Percentiles rank a stretch among this genome's conserved stretches.
Conservation (phyloP, 2,329 filamentous ascomycete genomes). For the Cladorrhinum sp. region DNA sequence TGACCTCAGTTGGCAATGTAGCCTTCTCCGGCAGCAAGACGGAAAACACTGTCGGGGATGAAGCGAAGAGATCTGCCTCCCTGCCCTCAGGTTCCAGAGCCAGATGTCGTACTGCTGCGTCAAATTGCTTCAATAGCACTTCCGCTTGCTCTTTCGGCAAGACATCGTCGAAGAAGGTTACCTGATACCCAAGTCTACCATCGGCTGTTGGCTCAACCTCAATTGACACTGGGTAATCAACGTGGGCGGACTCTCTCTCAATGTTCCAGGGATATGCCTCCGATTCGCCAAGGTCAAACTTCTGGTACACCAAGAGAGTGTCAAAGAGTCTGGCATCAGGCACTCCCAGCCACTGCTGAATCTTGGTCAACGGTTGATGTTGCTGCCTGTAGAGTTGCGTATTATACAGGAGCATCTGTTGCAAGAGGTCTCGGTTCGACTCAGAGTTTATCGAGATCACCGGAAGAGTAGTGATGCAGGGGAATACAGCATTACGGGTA, state of each 20-base stretch:
- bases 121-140: slow-evolving; percentile 68
- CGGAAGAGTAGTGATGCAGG: slow-evolving; percentile 79
- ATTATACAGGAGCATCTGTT: slow-evolving; percentile 64
- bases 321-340: slow-evolving; percentile 71
- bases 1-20: slow-evolving; percentile 54
- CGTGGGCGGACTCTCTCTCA: slow-evolving; percentile 61
- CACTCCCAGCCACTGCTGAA: slow-evolving; percentile 69
- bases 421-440: slow-evolving; percentile 56
- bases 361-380: slow-evolving; percentile 64
- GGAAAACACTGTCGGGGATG: slow-evolving; percentile 52
- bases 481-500: slow-evolving; percentile 63
- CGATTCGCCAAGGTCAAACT: slow-evolving; percentile 36
- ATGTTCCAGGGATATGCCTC: slow-evolving; percentile 52
- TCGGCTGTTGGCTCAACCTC: slow-evolving; percentile 62
- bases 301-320: slow-evolving; percentile 81
- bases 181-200: slow-evolving; percentile 54
- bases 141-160: slow-evolving; percentile 66
- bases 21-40: slow-evolving; percentile 59
- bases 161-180: slow-evolving; percentile 63
- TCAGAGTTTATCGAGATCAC: slow-evolving; percentile 56
- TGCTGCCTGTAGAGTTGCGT: slow-evolving; percentile 65
- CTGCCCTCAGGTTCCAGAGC: slow-evolving; percentile 45
- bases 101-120: slow-evolving; percentile 60
- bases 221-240: slow-evolving; percentile 78
- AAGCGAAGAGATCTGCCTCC: slow-evolving; percentile 38